Percentiles rank a stretch among this genome's conserved stretches.
Conservation (phyloP, 306 rosid genomes). For the Inga laurina region DNA sequence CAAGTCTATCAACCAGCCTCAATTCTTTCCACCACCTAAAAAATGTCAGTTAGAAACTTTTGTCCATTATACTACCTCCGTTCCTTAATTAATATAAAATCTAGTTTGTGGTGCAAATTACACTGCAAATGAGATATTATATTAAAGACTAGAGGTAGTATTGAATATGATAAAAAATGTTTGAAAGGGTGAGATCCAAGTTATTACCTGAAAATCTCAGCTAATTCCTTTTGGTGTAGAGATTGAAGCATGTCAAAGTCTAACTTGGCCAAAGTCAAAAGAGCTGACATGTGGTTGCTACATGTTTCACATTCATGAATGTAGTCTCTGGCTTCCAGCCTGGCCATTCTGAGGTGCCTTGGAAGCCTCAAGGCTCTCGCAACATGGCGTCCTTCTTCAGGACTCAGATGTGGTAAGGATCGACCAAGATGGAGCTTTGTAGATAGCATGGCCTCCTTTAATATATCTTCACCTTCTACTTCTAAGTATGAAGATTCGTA, state of each 20-base stretch:
- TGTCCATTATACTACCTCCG: background rate
- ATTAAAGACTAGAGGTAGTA: too few relatives aligned
- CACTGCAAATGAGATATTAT: too few relatives aligned
- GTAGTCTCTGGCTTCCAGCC: constrained; percentile 43
- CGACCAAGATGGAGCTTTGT: constrained; percentile 26
- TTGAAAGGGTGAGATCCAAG: background rate
- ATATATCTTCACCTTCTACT: constrained; percentile 33
- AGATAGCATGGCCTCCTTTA: constrained; percentile 38
- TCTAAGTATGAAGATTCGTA: constrained; percentile 47
- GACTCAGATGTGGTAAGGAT: constrained; percentile 26
- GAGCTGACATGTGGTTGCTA: constrained; percentile 8
- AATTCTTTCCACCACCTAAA: constrained; percentile 52
- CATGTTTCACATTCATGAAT: constrained; percentile 32
- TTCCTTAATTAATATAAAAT: too few relatives aligned
- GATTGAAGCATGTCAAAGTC: constrained; percentile 37
- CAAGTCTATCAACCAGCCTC: constrained; percentile 41
- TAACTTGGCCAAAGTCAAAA: constrained; percentile 41
- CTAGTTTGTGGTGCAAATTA: too few relatives aligned
- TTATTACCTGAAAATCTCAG: constrained; percentile 42
- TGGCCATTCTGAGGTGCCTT: constrained; percentile 44
- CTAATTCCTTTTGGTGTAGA: constrained; percentile 43
- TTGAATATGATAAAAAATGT: background rate
- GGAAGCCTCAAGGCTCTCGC: constrained; percentile 36
- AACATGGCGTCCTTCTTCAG: constrained; percentile 11
- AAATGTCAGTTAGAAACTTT: background rate